These are phyloP conservation scores for Kodamaea hsintzibuensis DNA, from an alignment of 805 yeast species.

Conservation along the genomic window DNA sequence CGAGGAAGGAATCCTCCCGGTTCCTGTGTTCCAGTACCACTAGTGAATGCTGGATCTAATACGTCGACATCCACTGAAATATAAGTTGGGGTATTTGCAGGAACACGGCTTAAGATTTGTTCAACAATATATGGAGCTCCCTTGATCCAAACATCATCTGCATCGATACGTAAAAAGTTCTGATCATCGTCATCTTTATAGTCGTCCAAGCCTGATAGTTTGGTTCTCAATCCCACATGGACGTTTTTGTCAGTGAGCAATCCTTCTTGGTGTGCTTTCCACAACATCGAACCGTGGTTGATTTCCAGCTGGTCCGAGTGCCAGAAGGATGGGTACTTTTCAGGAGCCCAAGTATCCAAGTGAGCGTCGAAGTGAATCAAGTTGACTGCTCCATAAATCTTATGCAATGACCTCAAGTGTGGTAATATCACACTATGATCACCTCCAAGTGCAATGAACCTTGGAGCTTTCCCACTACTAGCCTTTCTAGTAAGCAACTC, in stretches of 20 bases:
- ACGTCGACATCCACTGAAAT: constrained; percentile 76
- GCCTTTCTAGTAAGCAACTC: constrained; percentile 48
- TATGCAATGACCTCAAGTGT: constrained; percentile 62
- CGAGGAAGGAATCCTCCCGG: constrained; percentile 61
- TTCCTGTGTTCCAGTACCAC: constrained; percentile 62
- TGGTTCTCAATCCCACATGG: constrained; percentile 77
- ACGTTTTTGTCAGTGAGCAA: constrained; percentile 57
- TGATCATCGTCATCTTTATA: constrained; percentile 73
- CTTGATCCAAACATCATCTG: constrained; percentile 71
- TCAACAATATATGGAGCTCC: constrained; percentile 61
- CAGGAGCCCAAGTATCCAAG: constrained; percentile 79
- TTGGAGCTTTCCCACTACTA: constrained; percentile 44
- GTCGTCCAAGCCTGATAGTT: constrained; percentile 59
- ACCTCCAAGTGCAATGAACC: constrained; percentile 75
- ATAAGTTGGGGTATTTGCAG: constrained; percentile 67
- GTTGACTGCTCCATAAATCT: constrained; percentile 65
- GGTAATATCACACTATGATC: constrained; percentile 80
- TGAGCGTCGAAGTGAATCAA: constrained; percentile 86
- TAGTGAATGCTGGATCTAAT: constrained; percentile 57
- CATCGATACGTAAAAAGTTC: constrained; percentile 66
- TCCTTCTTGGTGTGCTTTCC: constrained; percentile 78
- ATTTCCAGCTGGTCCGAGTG: constrained; percentile 56
- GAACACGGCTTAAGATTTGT: constrained; percentile 55
- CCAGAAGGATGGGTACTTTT: constrained; percentile 66
- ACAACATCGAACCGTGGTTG: constrained; percentile 85